phyloP scores from a whole-genome alignment of 2,329 filamentous ascomycete genomes.

The Monosporascus sp. region DNA sequence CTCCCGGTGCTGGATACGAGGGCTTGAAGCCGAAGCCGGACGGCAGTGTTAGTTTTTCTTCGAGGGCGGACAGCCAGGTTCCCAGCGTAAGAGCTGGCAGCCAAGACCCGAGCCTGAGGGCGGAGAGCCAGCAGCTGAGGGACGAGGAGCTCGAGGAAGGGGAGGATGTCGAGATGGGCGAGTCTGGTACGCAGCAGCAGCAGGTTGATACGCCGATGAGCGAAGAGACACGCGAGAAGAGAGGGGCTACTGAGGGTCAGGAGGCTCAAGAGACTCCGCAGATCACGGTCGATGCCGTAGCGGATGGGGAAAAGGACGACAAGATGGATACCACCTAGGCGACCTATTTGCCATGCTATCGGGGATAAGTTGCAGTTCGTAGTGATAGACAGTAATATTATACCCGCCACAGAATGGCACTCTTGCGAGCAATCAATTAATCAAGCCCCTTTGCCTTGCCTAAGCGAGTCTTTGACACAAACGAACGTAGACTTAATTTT shows the following conservation, averaged over 20 bases:
- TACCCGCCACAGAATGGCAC: not conserved
- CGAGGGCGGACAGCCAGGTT: constrained; percentile 33
- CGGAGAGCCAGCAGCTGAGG: constrained; percentile 19
- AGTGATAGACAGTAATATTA: constrained; percentile 2
- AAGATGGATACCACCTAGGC: constrained; percentile 60
- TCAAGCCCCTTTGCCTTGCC: not conserved
- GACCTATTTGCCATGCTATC: not conserved
- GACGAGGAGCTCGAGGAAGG: constrained; percentile 34
- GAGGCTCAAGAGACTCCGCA: constrained; percentile 34
- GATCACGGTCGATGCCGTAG: constrained; percentile 45
- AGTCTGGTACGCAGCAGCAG: constrained; percentile 30
- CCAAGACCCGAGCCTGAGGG: constrained; percentile 27
- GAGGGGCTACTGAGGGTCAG: constrained; percentile 5
- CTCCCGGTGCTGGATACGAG: constrained; percentile 18
- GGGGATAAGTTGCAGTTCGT: too few relatives aligned
- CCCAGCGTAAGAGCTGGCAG: constrained; percentile 29
- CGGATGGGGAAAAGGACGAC: constrained; percentile 41
- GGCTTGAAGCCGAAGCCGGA: constrained; percentile 30
- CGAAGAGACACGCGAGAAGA: constrained; percentile 30
- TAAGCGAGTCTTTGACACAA: too few relatives aligned
- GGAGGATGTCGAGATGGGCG: constrained; percentile 29
- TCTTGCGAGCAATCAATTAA: not conserved
- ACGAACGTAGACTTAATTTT: not conserved
- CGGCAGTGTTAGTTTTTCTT: constrained; percentile 24
- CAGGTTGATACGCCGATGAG: constrained; percentile 29